phyloP scores from a whole-genome alignment of 768 basidiomycete genomes.

The Leccinum uliginosum region DNA sequence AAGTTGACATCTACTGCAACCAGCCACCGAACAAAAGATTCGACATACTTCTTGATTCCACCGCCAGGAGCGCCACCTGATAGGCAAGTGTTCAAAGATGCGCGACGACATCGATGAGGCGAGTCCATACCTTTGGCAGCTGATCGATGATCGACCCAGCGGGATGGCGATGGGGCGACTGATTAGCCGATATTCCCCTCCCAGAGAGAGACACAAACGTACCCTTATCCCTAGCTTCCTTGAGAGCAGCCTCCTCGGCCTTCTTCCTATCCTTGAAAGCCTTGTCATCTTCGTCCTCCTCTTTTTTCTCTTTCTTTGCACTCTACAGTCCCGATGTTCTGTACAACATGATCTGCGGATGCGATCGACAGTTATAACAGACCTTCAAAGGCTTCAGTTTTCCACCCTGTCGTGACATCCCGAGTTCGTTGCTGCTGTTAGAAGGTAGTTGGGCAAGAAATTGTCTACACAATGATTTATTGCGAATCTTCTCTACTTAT shows the following conservation, averaged over 20 bases:
- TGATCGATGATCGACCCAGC: slow-evolving; percentile 3
- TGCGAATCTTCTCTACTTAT: slow-evolving; percentile 2
- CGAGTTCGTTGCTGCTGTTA: slow-evolving; percentile 2
- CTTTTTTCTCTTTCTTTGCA: slow-evolving; percentile 78
- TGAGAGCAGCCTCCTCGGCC: slow-evolving; percentile 66
- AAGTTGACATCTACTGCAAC: slow-evolving; percentile 4
- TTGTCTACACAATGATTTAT: not conserved
- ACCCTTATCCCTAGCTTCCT: slow-evolving; percentile 74
- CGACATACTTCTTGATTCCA: slow-evolving; percentile 83
- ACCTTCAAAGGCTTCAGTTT: slow-evolving; percentile 87
- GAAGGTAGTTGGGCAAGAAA: slow-evolving; percentile 2
- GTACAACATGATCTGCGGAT: not conserved
- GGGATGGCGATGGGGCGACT: not conserved
- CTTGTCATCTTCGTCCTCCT: slow-evolving; percentile 62
- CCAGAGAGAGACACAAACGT: slow-evolving; percentile 14
- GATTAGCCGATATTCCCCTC: not conserved
- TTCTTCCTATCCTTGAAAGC: slow-evolving; percentile 78
- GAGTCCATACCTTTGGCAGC: slow-evolving; percentile 27
- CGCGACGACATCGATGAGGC: slow-evolving; percentile 3
- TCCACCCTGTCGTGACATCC: slow-evolving; percentile 64
- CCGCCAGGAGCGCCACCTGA: slow-evolving; percentile 64
- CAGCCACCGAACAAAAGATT: not conserved
- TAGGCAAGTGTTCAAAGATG: not conserved
- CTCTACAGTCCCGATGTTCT: slow-evolving; percentile 41
- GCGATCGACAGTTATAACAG: not conserved